Evolutionary conservation across 331 rosid genomes (phyloP).

Genomic region (Acacia concinna): DNA sequence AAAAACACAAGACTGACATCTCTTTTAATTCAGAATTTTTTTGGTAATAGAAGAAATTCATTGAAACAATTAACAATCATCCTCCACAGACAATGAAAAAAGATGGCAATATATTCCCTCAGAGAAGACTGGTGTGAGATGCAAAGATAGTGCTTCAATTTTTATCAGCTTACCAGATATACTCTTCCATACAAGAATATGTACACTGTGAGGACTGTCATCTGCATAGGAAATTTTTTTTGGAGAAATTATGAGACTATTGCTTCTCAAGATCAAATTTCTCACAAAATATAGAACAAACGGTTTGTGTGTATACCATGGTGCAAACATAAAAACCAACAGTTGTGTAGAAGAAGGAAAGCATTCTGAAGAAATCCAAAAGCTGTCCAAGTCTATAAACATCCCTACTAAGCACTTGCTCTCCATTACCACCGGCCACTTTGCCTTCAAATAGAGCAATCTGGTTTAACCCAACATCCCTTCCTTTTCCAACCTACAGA

Average conservation of each 20-base stretch:
- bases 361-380: slow-evolving; percentile 95
- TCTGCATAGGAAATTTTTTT: slow-evolving; percentile 52
- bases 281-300: background rate
- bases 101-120: background rate
- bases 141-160: slow-evolving; percentile 14
- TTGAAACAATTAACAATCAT: background rate
- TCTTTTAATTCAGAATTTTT: background rate
- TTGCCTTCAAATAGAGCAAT: slow-evolving; percentile 98
- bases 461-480: slow-evolving; percentile 98
- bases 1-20: background rate
- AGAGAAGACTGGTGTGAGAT: background rate
- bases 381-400: slow-evolving; percentile 89
- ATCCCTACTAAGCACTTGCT: slow-evolving; percentile 96
- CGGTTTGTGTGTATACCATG: slow-evolving; percentile 55
- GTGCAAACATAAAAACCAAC: slow-evolving; percentile 96
- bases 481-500: slow-evolving; percentile 96
- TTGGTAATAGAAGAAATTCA: background rate
- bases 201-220: slow-evolving; percentile 94
- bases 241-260: slow-evolving; percentile 20
- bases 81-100: background rate
- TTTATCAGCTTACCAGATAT: slow-evolving; percentile 71
- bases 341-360: slow-evolving; percentile 90
- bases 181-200: slow-evolving; percentile 89
- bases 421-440: slow-evolving; percentile 99
- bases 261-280: slow-evolving; percentile 12